These are phyloP conservation scores for Puccinia triticina DNA, from an alignment of 1,284 basidiomycete species.

Conservation along the genomic window DNA sequence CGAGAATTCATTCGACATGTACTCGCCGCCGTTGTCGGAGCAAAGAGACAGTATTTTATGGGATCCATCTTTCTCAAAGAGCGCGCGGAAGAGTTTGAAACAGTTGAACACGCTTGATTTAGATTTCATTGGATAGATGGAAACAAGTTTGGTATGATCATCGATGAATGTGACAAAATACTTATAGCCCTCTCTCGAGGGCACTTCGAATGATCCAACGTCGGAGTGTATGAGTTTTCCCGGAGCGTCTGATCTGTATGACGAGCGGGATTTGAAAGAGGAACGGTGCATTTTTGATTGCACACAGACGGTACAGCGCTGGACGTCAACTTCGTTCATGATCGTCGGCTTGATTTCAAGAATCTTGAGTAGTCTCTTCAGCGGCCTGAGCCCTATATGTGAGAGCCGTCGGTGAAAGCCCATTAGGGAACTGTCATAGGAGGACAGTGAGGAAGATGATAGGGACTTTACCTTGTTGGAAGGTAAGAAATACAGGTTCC, in stretches of 20 bases:
- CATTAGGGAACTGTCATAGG: no score
- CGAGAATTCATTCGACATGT: not conserved
- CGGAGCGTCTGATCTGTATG: not conserved
- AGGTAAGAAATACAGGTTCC: conserved; percentile 1
- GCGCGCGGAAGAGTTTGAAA: conserved; percentile 56
- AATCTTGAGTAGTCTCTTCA: not conserved
- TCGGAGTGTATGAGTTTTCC: conserved; percentile 25
- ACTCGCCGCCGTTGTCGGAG: not conserved
- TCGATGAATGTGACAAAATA: not conserved
- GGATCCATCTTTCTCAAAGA: conserved; percentile 55
- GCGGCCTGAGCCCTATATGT: conserved; percentile 13
- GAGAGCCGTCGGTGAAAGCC: not conserved
- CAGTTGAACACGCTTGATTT: not conserved
- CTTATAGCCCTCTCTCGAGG: not conserved
- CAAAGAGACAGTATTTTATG: conserved; percentile 10
- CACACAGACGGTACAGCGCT: not conserved
- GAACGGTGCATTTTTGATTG: conserved; percentile 16
- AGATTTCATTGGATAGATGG: not conserved
- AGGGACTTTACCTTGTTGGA: not conserved
- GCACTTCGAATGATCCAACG: not conserved
- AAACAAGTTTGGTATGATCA: not conserved
- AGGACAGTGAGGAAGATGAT: not conserved
- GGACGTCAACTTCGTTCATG: conserved; percentile 6
- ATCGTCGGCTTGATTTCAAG: not conserved
- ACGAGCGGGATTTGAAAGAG: not conserved